These are phyloP conservation scores for Clarireedia paspali DNA, from an alignment of 2,329 filamentous ascomycete genomes.

Conservation along the genomic window DNA sequence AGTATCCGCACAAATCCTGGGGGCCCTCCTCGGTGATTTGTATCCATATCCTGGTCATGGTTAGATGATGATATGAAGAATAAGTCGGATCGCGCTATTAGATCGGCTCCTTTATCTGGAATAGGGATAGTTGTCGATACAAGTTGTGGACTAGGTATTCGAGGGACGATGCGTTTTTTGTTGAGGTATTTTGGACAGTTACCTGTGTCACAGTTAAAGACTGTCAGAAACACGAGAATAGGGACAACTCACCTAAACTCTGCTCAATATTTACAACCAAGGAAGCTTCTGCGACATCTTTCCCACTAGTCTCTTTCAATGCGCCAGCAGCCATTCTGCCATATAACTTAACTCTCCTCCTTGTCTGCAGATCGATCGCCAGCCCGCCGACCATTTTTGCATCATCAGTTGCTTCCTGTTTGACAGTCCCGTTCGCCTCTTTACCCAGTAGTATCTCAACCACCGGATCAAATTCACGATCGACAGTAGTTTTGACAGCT, in stretches of 20 bases:
- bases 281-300: conserved; percentile 30
- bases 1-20: conserved; percentile 66
- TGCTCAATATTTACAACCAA: conserved; percentile 62
- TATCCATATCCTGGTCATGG: conserved; percentile 63
- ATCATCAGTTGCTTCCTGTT: conserved; percentile 22
- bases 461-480: conserved; percentile 60
- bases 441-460: conserved; percentile 50
- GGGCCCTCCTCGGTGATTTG: conserved; percentile 71
- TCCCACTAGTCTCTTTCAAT: conserved; percentile 31
- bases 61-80: conserved; percentile 70
- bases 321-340: conserved; percentile 63
- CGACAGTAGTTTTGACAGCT: conserved; percentile 53
- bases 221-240: not conserved
- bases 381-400: conserved; percentile 53
- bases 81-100: conserved; percentile 61
- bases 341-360: conserved; percentile 65
- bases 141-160: conserved; percentile 45
- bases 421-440: conserved; percentile 35
- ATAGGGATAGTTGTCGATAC: conserved; percentile 36
- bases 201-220: conserved; percentile 32
- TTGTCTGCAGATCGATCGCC: conserved; percentile 54
- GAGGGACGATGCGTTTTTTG: conserved; percentile 54
- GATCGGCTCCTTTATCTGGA: conserved; percentile 27
- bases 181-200: conserved; percentile 89
- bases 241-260: conserved; percentile 44